Evolutionary conservation across 345 rosid species (phyloP), one percentile per base, ranked within the genome.

Genomic region (Isatis tinctoria): DNA sequence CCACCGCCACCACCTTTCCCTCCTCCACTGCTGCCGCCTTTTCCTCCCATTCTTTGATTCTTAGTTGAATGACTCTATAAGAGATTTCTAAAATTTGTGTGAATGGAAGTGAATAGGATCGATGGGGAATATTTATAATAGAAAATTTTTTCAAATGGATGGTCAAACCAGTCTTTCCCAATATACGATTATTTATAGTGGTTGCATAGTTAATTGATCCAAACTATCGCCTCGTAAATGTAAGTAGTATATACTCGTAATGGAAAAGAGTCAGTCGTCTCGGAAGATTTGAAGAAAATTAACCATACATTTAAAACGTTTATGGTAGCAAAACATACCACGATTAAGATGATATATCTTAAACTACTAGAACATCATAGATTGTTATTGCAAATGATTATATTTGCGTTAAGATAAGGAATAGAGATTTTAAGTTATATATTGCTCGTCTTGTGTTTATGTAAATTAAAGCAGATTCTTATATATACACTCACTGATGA

Each of bases 31-130:
- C 74, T 36, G 4, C 64, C 32, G 0, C 78, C 74, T 68, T 75
- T 75, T 8, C 79, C 79, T 60, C 70, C 74, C 74, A 75, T 69
- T 51, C 3, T 60, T 43, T 14, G 7, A 11, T 20, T 41, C 9
- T 16, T 22, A 26, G 13, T 16, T 10, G 16, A 17, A 39, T 7
- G 24, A 28, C 5, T 17, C 12, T 45, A n/a, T 22, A 18, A n/a
- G 33, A 58, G 12, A 14, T 59, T 18, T 47, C 28, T 6, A 0
- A 60, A 60, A 39, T 32, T 51, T 22, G 64, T 7, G 64, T 20
- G 74, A 59, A 9, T 60, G 11, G 6, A 3, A 13, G 18, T 27
- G 27, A 3, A 49, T 22, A 16, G 32, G 10, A 16, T 22, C 12
- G 30, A n/a, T 12, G 58, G 47, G 17, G 33, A 10, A 10, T 22